phyloP scores from a whole-genome alignment of 1,284 basidiomycete species.

The Marasmius fiardii region DNA sequence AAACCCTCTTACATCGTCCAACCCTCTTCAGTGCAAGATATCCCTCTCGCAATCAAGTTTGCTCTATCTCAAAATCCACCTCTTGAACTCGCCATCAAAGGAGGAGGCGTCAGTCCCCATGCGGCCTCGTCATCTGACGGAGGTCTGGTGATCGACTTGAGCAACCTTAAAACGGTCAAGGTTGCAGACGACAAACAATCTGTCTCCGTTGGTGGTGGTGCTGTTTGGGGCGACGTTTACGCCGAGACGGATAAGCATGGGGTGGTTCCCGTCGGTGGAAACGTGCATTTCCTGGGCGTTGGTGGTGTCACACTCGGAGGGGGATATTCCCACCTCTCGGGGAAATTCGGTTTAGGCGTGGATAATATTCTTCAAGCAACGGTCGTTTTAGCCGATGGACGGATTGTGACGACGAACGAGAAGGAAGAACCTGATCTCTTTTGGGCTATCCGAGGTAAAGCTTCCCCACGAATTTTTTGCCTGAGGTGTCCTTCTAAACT shows the following conservation, averaged over 20 bases:
- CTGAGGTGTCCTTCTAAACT: slow-evolving; percentile 22
- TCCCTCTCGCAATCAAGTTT: background rate
- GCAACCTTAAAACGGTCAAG: background rate
- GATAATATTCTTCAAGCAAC: too few relatives aligned
- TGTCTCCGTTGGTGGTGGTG: slow-evolving; percentile 15
- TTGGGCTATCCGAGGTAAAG: too few relatives aligned
- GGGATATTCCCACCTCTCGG: too few relatives aligned
- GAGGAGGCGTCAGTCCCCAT: background rate
- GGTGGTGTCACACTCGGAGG: too few relatives aligned
- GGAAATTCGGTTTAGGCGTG: too few relatives aligned
- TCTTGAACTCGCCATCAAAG: background rate
- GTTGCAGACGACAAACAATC: slow-evolving; percentile 4
- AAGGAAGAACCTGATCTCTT: too few relatives aligned
- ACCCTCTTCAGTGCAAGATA: background rate
- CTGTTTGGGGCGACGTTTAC: slow-evolving; percentile 19
- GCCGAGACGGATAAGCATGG: background rate
- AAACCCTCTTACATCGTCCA: background rate
- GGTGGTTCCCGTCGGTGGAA: too few relatives aligned
- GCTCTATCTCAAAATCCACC: background rate
- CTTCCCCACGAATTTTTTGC: slow-evolving; percentile 4
- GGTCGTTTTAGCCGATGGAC: too few relatives aligned
- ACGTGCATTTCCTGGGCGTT: too few relatives aligned
- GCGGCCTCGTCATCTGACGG: background rate
- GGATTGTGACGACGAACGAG: too few relatives aligned
- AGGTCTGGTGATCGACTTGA: slow-evolving; percentile 6